A percentile compares a stretch with the other conserved stretches of the same genome.
Conservation (phyloP, 345 rosid genomes). For the Pseudoturritis turrita region DNA sequence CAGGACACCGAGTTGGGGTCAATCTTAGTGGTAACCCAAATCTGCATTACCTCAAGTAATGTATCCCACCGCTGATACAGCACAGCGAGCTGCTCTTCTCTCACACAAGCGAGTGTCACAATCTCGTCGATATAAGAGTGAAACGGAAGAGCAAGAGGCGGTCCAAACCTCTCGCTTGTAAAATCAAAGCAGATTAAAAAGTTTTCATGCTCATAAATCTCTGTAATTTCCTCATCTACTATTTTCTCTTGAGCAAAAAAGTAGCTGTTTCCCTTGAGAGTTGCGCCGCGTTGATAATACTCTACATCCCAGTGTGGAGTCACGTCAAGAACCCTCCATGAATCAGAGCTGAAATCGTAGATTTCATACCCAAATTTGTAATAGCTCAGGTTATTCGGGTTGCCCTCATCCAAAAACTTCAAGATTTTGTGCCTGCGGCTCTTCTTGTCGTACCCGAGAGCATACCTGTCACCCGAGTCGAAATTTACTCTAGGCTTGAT, state of each 20-base stretch:
- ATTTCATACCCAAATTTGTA: not conserved
- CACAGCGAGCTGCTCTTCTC: not conserved
- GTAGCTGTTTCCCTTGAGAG: too few relatives aligned
- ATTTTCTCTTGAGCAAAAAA: not conserved
- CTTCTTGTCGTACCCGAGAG: too few relatives aligned
- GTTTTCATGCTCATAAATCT: not conserved
- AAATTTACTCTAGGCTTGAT: too few relatives aligned
- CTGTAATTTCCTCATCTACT: not conserved
- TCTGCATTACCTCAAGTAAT: not conserved
- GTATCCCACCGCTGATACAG: not conserved
- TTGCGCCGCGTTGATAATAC: too few relatives aligned
- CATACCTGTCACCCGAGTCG: too few relatives aligned
- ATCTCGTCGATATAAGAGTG: not conserved
- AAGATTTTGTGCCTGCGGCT: too few relatives aligned
- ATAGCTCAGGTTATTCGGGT: too few relatives aligned
- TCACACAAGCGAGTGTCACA: not conserved
- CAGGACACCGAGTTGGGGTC: not conserved
- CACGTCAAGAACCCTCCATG: too few relatives aligned
- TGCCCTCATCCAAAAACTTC: too few relatives aligned
- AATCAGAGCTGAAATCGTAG: too few relatives aligned
- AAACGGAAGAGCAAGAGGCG: not conserved
- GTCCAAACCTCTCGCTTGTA: not conserved
- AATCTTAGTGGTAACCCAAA: not conserved
- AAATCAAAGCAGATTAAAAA: not conserved
- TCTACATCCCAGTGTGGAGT: too few relatives aligned